A percentile compares a stretch with the other conserved stretches of the same genome.
These are phyloP conservation scores for Aspergillus sojae DNA, from an alignment of 2,329 filamentous ascomycete species.

Conservation along the genomic window DNA sequence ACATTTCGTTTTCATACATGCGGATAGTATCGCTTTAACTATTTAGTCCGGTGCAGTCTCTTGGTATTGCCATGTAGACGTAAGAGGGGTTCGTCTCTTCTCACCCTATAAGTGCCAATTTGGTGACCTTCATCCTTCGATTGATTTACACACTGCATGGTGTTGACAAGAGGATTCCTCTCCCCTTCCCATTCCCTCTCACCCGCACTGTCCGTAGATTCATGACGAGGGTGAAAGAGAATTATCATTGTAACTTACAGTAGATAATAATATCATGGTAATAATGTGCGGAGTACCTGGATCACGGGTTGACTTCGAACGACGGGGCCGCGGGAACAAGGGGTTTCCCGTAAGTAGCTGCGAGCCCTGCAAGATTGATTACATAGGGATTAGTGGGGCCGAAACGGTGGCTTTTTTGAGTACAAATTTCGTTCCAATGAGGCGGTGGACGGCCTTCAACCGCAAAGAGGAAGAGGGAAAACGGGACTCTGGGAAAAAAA, in stretches of 20 bases:
- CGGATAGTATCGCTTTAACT: not conserved
- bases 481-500: not conserved
- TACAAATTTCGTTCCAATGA: constrained; percentile 12
- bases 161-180: not conserved
- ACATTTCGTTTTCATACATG: not conserved
- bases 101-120: not conserved
- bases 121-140: not conserved
- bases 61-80: not conserved
- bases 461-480: not conserved
- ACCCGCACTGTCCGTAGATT: not conserved
- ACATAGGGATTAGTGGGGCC: constrained; percentile 29
- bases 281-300: constrained; percentile 10
- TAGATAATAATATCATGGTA: not conserved
- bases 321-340: constrained; percentile 26
- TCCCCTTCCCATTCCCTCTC: not conserved
- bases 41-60: not conserved
- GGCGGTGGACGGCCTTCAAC: constrained; percentile 10
- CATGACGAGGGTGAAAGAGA: not conserved
- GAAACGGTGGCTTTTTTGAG: constrained; percentile 22
- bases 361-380: constrained; percentile 28
- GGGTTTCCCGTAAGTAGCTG: constrained; percentile 20
- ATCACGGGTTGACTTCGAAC: constrained; percentile 20
- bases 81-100: not conserved
- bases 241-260: not conserved
- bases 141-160: not conserved